Conservation (phyloP, 768 basidiomycete genomes). For the Chiua virens region DNA sequence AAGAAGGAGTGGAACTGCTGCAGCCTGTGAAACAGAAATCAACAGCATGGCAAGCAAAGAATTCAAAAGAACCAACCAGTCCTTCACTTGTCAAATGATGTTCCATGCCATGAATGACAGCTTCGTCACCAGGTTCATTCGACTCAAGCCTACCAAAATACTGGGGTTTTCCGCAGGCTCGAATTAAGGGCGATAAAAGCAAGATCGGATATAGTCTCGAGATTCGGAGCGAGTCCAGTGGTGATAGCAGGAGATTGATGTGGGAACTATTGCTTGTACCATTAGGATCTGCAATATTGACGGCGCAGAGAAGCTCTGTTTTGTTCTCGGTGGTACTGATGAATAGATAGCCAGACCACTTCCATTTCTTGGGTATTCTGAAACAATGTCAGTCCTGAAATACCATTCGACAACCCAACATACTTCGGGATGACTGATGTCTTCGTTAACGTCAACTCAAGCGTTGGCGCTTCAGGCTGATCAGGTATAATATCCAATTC, state of each 20-base stretch:
- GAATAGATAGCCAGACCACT: constrained; percentile 60
- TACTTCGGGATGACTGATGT: constrained; percentile 24
- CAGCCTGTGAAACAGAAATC: constrained; percentile 38
- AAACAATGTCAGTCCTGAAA: constrained; percentile 1
- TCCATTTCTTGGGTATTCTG: constrained; percentile 63
- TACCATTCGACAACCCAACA: constrained; percentile 3
- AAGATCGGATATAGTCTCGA: constrained; percentile 47
- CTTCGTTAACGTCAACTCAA: constrained; percentile 12
- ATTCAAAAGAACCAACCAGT: constrained; percentile 39
- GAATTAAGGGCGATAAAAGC: constrained; percentile 48
- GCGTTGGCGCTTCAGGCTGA: constrained; percentile 3
- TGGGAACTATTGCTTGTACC: constrained; percentile 44
- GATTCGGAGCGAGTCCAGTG: constrained; percentile 43
- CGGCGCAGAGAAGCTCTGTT: constrained; percentile 48
- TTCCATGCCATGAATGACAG: constrained; percentile 41
- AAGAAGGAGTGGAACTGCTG: constrained; percentile 46
- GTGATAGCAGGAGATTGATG: constrained; percentile 48
- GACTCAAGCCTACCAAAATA: constrained; percentile 55
- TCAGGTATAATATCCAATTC: constrained; percentile 7
- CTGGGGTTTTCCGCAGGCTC: constrained; percentile 47
- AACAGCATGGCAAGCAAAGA: not conserved
- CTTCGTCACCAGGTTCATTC: constrained; percentile 38
- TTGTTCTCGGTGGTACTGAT: constrained; percentile 37
- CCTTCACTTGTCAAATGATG: constrained; percentile 46
- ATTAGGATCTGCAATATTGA: constrained; percentile 46